Evolutionary conservation across 495 filamentous ascomycete species (phyloP), one percentile per base, ranked within the genome.

Genomic region (Letharia lupina): DNA sequence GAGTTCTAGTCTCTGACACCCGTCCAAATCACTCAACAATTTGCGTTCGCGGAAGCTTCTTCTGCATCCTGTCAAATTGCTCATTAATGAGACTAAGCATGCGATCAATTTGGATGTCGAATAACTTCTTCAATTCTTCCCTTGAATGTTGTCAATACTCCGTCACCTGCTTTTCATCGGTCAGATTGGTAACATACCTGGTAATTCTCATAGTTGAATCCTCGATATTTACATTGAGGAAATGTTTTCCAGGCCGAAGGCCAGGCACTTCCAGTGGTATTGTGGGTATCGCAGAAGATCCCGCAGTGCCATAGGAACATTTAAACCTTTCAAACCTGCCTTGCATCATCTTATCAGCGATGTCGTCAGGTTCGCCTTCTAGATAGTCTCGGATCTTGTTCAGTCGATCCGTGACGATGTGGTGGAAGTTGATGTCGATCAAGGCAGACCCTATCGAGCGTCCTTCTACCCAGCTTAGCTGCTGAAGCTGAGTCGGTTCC

Each of bases 51-150:
- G 80, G 77, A 31, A 78, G 74, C 31, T 78, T 82, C 11, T 70
- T 67, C 31, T 78, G 72, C 59, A 87, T 77, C 67, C 77, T 77
- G 37, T 78, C 70, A 3, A 87, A 80, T 67, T 87, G 84, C 37
- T 77, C 73, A 69, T 84, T 78, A 33, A 87, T 78, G 20, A 81
- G 75, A 23, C 68, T 68, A 60, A 78, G 79, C 61, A 87, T 84
- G 56, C 79, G 78, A 12, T 81, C 71, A 33, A 85, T 75, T 61
- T 86, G 85, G 3, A 69, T 69, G 61, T 89, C 84, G 69, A 89
- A 88, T 16, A 84, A 67, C 13, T 67, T 67, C 60, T 81, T 77
- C 16, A 85, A 73, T 48, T 84, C 82, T 59, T 79, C 73, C 60
- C 76, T 81, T 66, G 2, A 50, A 56, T 1, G 33, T 11, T 52